A percentile compares a stretch with the other conserved stretches of the same genome.
These are phyloP conservation scores for Berberis thunbergii DNA, from an alignment of 164 flowering plant genomes.

Conservation along the genomic window DNA sequence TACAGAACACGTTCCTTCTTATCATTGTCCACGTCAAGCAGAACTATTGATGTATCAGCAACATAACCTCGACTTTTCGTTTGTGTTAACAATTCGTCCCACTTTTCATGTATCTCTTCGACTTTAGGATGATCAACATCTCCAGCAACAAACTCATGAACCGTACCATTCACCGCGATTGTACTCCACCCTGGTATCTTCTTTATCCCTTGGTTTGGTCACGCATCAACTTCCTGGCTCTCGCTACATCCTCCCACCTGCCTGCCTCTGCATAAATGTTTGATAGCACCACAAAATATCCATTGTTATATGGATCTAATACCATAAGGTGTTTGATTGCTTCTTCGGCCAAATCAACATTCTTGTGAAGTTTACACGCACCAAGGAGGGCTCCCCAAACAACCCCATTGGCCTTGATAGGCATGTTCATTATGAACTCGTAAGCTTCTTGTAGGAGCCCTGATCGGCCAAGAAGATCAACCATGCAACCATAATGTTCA, in stretches of 20 bases:
- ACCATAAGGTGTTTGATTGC: conserved; percentile 43
- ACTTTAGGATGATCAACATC: conserved; percentile 42
- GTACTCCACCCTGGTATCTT: conserved; percentile 61
- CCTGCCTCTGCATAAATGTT: conserved; percentile 54
- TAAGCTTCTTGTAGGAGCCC: conserved; percentile 54
- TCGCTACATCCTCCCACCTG: conserved; percentile 48
- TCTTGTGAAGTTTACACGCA: conserved; percentile 55
- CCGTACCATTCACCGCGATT: conserved; percentile 34
- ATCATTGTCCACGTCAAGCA: conserved; percentile 45
- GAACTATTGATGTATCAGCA: conserved; percentile 45
- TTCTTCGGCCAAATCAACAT: conserved; percentile 48
- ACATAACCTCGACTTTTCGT: conserved; percentile 46
- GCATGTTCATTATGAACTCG: conserved; percentile 48
- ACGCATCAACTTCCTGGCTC: conserved; percentile 49
- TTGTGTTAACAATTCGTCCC: conserved; percentile 35
- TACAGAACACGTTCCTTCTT: conserved; percentile 39
- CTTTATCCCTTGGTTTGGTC: conserved; percentile 44
- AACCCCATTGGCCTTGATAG: conserved; percentile 42
- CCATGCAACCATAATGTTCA: conserved; percentile 68
- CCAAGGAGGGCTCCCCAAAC: conserved; percentile 70
- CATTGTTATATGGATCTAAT: conserved; percentile 51
- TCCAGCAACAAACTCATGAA: conserved; percentile 58
- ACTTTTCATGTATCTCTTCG: conserved; percentile 30
- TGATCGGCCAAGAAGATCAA: conserved; percentile 56
- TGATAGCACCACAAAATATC: conserved; percentile 53